phyloP scores from a whole-genome alignment of 108 stramenopile genomes.

The Schizochytrium sp. region DNA sequence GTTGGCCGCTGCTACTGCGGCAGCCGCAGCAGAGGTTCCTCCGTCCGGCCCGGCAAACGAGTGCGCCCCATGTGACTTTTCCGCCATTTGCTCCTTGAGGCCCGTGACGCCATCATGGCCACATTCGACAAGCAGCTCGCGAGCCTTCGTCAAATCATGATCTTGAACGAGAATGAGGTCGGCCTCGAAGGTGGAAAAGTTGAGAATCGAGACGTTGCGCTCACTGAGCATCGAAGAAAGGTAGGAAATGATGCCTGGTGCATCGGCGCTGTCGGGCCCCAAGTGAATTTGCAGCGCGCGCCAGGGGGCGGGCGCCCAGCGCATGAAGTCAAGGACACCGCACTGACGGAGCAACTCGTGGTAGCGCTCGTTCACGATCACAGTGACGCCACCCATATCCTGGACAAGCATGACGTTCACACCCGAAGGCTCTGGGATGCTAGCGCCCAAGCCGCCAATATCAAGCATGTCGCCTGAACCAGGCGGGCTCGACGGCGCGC shows the following conservation, averaged over 20 bases:
- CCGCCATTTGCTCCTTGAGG: constrained; percentile 14
- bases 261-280: background rate
- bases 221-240: constrained; percentile 6
- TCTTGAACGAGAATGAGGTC: constrained; percentile 6
- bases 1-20: background rate
- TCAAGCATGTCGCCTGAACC: background rate
- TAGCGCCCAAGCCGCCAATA: background rate
- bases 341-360: background rate
- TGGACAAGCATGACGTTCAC: constrained; percentile 13
- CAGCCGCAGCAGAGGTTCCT: no score
- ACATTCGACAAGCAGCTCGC: background rate
- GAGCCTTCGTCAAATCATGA: background rate
- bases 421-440: background rate
- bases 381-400: background rate
- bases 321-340: background rate
- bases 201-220: background rate
- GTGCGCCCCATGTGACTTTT: background rate
- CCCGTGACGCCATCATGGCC: background rate
- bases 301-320: background rate
- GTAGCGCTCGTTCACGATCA: background rate
- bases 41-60: no score
- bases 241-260: constrained; percentile 3
- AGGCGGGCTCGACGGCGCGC: background rate
- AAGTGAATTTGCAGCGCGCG: background rate
- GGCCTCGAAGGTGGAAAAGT: constrained; percentile 11